Conservation (phyloP, 192 early-diverging fungal species). For the Rhizophlyctis rosea region DNA sequence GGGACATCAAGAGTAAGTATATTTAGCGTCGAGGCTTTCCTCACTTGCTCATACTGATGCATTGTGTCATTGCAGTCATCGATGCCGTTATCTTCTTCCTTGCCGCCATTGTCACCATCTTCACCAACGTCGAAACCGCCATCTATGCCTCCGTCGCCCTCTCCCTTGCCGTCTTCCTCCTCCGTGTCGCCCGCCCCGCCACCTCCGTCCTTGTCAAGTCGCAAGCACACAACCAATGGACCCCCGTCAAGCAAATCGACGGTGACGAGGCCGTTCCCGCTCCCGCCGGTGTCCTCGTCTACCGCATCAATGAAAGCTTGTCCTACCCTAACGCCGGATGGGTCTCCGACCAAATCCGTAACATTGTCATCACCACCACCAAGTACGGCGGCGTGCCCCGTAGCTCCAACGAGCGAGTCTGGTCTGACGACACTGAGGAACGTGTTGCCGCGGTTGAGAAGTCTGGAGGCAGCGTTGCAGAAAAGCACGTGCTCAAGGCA, state of each 20-base stretch:
- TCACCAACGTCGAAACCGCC: conserved; percentile 69
- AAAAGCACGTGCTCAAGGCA: no score
- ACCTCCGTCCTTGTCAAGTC: conserved; percentile 31
- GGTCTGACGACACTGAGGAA: conserved; percentile 39
- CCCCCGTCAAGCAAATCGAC: conserved; percentile 15
- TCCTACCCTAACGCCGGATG: conserved; percentile 69
- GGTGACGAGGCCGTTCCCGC: background rate
- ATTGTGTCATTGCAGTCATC: no score
- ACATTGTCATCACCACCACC: conserved; percentile 19
- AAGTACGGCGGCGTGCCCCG: conserved; percentile 22
- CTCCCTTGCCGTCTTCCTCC: conserved; percentile 71
- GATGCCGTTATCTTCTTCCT: conserved; percentile 53
- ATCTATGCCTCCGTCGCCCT: conserved; percentile 76
- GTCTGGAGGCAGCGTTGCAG: no score
- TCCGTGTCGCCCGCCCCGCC: conserved; percentile 73
- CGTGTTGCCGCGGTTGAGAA: no score
- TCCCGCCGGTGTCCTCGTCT: conserved; percentile 67
- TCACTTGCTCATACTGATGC: no score
- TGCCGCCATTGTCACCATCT: conserved; percentile 58
- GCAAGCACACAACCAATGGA: conserved; percentile 32
- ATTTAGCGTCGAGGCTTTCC: no score
- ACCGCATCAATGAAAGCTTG: conserved; percentile 59
- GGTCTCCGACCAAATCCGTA: conserved; percentile 35
- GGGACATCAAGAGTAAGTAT: no score
- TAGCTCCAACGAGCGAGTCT: conserved; percentile 16